phyloP scores from a whole-genome alignment of 2,329 filamentous ascomycete species.

The Eutypella sp. region DNA sequence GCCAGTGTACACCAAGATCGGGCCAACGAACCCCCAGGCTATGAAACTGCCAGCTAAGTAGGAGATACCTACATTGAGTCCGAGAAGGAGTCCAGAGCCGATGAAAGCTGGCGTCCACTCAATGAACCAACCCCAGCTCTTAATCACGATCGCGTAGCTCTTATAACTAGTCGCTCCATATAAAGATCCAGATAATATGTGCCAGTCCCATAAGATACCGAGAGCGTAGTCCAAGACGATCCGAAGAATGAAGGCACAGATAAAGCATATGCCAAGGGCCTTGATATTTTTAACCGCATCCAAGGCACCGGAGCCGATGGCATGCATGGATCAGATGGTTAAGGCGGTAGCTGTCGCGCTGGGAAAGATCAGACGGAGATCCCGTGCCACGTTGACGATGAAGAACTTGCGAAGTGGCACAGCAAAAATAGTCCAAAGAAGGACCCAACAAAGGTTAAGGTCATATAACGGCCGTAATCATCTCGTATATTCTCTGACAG shows the following conservation, averaged over 20 bases:
- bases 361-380: slow-evolving; percentile 54
- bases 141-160: slow-evolving; percentile 44
- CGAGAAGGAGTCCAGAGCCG: slow-evolving; percentile 53
- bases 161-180: slow-evolving; percentile 49
- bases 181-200: slow-evolving; percentile 47
- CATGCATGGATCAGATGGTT: slow-evolving; percentile 56
- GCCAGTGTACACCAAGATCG: slow-evolving; percentile 48
- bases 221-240: slow-evolving; percentile 52
- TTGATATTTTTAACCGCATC: slow-evolving; percentile 52
- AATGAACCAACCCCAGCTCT: slow-evolving; percentile 55
- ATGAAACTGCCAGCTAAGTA: slow-evolving; percentile 51
- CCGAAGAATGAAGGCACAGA: slow-evolving; percentile 42
- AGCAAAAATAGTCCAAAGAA: slow-evolving; percentile 62
- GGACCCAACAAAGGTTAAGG: slow-evolving; percentile 55
- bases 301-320: slow-evolving; percentile 42
- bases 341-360: slow-evolving; percentile 54
- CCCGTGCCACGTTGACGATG: slow-evolving; percentile 59
- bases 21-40: slow-evolving; percentile 54
- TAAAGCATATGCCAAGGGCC: slow-evolving; percentile 45
- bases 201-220: slow-evolving; percentile 56
- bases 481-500: slow-evolving; percentile 39
- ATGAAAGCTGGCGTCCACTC: slow-evolving; percentile 57
- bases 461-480: slow-evolving; percentile 55
- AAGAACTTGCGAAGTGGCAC: slow-evolving; percentile 64
- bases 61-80: slow-evolving; percentile 53